Evolutionary conservation across 192 early-diverging fungal genomes (phyloP).

Genomic region (Coemansia javaensis): DNA sequence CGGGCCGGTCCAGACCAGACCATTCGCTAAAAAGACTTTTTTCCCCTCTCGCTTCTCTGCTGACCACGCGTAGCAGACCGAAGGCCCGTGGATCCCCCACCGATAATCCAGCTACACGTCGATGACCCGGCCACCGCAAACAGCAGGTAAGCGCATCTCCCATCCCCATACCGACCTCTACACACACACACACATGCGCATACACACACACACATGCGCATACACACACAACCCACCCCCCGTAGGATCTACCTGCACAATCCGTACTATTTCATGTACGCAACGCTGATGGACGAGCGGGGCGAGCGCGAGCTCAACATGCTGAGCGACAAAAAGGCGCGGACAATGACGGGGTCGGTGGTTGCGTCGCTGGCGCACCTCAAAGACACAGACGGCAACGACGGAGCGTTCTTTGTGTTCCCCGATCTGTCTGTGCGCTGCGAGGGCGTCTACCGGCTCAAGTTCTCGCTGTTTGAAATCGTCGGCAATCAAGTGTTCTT

Average conservation of each 20-base stretch:
- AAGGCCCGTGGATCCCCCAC: conserved; percentile 51
- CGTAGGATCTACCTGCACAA: conserved; percentile 58
- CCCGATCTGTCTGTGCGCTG: conserved; percentile 92
- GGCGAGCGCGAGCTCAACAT: conserved; percentile 82
- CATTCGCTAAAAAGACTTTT: not conserved
- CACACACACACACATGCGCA: too few species aligned
- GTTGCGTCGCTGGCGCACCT: conserved; percentile 88
- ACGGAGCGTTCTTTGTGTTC: conserved; percentile 97
- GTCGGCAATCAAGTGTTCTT: conserved; percentile 80
- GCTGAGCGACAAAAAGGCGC: conserved; percentile 83
- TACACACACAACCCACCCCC: not conserved
- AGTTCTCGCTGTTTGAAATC: conserved; percentile 91
- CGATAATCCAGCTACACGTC: conserved; percentile 51
- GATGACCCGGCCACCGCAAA: conserved; percentile 34
- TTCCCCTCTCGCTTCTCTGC: not conserved
- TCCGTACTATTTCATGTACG: conserved; percentile 97
- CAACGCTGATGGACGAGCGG: conserved; percentile 78
- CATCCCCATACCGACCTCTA: too few species aligned
- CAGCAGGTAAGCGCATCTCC: conserved; percentile 49
- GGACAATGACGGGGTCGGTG: conserved; percentile 88
- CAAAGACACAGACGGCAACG: conserved; percentile 77
- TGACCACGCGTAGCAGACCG: conserved; percentile 50
- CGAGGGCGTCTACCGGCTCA: conserved; percentile 81
- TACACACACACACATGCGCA: too few species aligned
- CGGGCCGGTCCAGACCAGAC: too few species aligned